Conservation (phyloP, 2,329 filamentous ascomycete species). For the Talaromyces sp. region DNA sequence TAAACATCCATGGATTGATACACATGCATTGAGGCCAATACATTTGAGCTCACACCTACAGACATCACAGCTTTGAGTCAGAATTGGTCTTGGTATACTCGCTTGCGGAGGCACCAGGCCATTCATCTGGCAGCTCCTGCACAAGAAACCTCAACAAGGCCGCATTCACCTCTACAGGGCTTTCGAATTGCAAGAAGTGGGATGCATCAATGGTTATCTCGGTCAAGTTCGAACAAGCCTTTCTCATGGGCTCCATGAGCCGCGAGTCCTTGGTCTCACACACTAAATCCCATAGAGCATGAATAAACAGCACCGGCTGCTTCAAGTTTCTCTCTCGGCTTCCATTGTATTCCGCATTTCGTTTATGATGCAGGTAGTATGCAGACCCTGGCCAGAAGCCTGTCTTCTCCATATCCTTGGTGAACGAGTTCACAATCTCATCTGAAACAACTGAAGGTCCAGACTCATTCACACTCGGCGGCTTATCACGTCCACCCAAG, state of each 20-base stretch:
- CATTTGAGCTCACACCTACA: too few species aligned
- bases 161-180: not conserved
- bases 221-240: slow-evolving; percentile 1
- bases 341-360: slow-evolving; percentile 47
- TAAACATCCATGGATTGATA: too few species aligned
- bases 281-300: not conserved
- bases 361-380: slow-evolving; percentile 50
- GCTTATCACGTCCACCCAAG: not conserved
- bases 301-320: not conserved
- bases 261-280: not conserved
- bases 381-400: slow-evolving; percentile 44
- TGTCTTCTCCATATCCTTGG: slow-evolving; percentile 43
- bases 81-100: not conserved
- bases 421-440: not conserved
- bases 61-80: too few species aligned
- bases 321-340: slow-evolving; percentile 40
- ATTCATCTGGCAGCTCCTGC: not conserved
- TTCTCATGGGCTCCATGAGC: not conserved
- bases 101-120: not conserved
- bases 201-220: not conserved
- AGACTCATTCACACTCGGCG: not conserved
- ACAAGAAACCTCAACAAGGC: not conserved
- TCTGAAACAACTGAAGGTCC: not conserved
- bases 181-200: not conserved
- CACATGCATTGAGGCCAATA: too few species aligned